Percentiles rank a stretch among this genome's conserved stretches.
Evolutionary conservation across 2,329 filamentous ascomycete genomes (phyloP).

Genomic region (Trichocomaceae sp.): DNA sequence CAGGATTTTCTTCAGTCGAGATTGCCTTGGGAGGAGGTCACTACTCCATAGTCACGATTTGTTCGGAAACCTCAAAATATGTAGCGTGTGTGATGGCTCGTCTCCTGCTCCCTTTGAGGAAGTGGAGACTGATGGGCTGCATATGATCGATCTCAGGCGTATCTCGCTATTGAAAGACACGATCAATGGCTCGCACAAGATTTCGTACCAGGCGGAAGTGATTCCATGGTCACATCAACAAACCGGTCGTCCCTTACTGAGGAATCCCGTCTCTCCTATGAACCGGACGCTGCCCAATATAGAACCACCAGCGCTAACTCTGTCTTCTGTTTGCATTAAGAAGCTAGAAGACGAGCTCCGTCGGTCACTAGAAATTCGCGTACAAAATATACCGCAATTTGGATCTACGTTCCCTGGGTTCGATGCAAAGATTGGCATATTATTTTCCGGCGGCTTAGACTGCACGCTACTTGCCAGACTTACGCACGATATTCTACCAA

Average conservation of each 20-base stretch:
- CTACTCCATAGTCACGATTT: constrained; percentile 53
- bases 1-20: constrained; percentile 73
- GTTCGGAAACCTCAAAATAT: constrained; percentile 54
- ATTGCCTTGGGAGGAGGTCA: constrained; percentile 80
- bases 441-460: constrained; percentile 93
- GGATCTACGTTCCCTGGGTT: constrained; percentile 29
- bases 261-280: constrained; percentile 40
- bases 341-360: constrained; percentile 50
- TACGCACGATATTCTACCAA: constrained; percentile 66
- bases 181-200: neutral
- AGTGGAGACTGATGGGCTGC: constrained; percentile 77
- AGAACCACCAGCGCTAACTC: constrained; percentile 23
- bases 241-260: constrained; percentile 16
- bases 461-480: constrained; percentile 82
- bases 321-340: constrained; percentile 47
- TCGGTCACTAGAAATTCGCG: constrained; percentile 57
- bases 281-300: constrained; percentile 33
- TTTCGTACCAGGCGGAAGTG: constrained; percentile 1
- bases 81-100: constrained; percentile 60
- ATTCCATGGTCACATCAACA: constrained; percentile 16
- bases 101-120: constrained; percentile 58
- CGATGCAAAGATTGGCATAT: constrained; percentile 56
- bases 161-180: constrained; percentile 1
- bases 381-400: constrained; percentile 59
- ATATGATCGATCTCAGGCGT: constrained; percentile 54